Evolutionary conservation across 2,329 filamentous ascomycete species (phyloP).

Genomic region (Fusarium albidum): DNA sequence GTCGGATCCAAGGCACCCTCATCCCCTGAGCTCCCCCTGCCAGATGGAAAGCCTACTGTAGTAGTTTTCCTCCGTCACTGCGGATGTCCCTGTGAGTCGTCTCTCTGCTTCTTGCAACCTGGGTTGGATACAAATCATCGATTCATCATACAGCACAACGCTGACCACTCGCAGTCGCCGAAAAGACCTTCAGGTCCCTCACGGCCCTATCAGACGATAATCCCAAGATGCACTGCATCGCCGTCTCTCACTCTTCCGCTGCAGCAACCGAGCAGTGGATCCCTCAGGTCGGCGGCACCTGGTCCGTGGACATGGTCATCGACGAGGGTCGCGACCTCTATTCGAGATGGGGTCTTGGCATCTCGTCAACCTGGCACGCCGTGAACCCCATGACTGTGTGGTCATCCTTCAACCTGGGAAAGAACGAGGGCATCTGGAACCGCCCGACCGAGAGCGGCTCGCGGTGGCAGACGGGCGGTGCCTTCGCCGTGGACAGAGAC

Average conservation of each 20-base stretch:
- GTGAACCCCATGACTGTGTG: constrained; percentile 66
- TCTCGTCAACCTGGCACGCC: constrained; percentile 68
- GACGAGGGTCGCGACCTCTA: constrained; percentile 69
- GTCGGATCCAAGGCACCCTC: constrained; percentile 65
- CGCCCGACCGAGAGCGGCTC: constrained; percentile 70
- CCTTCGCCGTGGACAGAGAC: constrained; percentile 59
- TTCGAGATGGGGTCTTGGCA: constrained; percentile 71
- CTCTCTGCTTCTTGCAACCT: background rate
- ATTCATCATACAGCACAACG: background rate
- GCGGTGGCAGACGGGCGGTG: constrained; percentile 74
- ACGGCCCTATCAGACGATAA: constrained; percentile 60
- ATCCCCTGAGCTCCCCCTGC: constrained; percentile 60
- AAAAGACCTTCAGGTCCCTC: constrained; percentile 69
- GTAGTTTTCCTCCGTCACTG: constrained; percentile 77
- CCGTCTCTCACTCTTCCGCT: constrained; percentile 67
- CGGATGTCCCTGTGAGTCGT: constrained; percentile 73
- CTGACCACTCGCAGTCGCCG: constrained; percentile 61
- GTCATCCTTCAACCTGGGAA: constrained; percentile 64
- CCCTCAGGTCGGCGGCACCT: constrained; percentile 62
- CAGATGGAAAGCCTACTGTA: constrained; percentile 63
- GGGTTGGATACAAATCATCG: too few species aligned
- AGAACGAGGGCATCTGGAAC: constrained; percentile 72
- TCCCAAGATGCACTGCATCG: constrained; percentile 62
- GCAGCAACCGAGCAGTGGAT: constrained; percentile 66
- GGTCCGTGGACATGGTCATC: constrained; percentile 65